These are phyloP conservation scores for Hevea brasiliensis DNA, from an alignment of 345 rosid species.

Conservation along the genomic window DNA sequence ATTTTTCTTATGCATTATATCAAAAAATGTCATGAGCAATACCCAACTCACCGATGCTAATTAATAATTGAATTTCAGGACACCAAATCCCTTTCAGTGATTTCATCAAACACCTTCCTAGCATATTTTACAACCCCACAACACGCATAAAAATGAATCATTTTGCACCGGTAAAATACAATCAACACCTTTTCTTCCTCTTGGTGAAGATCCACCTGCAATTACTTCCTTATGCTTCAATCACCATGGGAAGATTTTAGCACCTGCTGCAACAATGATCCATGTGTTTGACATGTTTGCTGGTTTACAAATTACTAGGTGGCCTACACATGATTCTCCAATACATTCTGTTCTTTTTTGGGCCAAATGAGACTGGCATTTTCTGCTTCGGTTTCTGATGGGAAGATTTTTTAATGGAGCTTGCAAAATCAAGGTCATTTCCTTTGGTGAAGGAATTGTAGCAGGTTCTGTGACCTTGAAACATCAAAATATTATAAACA, in stretches of 20 bases:
- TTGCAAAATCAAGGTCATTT: slow-evolving; percentile 73
- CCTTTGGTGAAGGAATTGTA: slow-evolving; percentile 63
- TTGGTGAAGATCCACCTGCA: slow-evolving; percentile 82
- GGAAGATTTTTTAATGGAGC: slow-evolving; percentile 80
- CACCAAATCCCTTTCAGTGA: slow-evolving; percentile 46
- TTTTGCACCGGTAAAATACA: slow-evolving; percentile 51
- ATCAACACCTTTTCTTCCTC: slow-evolving; percentile 74
- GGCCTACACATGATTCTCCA: slow-evolving; percentile 79
- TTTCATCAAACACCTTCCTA: slow-evolving; percentile 50
- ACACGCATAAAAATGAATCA: slow-evolving; percentile 48
- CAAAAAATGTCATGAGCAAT: slow-evolving; percentile 53
- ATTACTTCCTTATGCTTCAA: slow-evolving; percentile 70
- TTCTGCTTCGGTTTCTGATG: slow-evolving; percentile 69
- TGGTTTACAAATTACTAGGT: slow-evolving; percentile 70
- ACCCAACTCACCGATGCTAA: slow-evolving; percentile 34
- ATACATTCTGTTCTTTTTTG: slow-evolving; percentile 66
- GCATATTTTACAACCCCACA: slow-evolving; percentile 42
- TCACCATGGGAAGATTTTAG: slow-evolving; percentile 77
- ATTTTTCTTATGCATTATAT: slow-evolving; percentile 45
- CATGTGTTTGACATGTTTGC: slow-evolving; percentile 86
- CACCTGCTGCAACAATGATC: slow-evolving; percentile 78
- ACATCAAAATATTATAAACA: slow-evolving; percentile 38
- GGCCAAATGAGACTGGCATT: slow-evolving; percentile 71
- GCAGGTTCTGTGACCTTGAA: slow-evolving; percentile 47
- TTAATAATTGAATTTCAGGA: slow-evolving; percentile 52